phyloP scores from a whole-genome alignment of 169 alveolate genomes.

The Cryptosporidium sp. region DNA sequence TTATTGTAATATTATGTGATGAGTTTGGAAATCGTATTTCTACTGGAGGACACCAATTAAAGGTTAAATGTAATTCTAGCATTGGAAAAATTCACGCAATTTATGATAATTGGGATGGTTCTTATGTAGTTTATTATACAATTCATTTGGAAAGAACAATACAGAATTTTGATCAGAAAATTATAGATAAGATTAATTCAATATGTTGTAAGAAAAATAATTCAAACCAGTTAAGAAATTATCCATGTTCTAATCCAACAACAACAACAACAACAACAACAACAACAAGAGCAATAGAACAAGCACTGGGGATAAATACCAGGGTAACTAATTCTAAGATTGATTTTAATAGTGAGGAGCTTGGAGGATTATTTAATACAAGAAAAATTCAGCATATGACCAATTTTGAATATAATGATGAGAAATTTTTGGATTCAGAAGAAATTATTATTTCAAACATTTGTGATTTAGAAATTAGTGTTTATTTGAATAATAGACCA shows the following conservation, averaged over 20 bases:
- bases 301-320: constrained; percentile 37
- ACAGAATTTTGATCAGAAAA: constrained; percentile 31
- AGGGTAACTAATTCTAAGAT: constrained; percentile 40
- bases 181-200: constrained; percentile 28
- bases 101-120: constrained; percentile 77
- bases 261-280: not conserved
- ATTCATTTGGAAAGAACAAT: constrained; percentile 59
- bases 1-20: constrained; percentile 68
- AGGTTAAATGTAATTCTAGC: constrained; percentile 54
- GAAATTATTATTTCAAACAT: constrained; percentile 27
- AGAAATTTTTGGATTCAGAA: constrained; percentile 22
- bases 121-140: constrained; percentile 74
- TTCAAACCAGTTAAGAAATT: not conserved
- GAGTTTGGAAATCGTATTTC: constrained; percentile 77
- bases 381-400: constrained; percentile 44
- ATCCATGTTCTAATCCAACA: not conserved
- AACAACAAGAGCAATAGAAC: constrained; percentile 67
- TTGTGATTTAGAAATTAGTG: constrained; percentile 59
- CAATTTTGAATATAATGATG: constrained; percentile 6
- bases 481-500: constrained; percentile 60
- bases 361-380: constrained; percentile 11
- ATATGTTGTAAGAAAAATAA: not conserved
- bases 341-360: constrained; percentile 44
- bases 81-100: constrained; percentile 77
- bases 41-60: constrained; percentile 78